Conservation (phyloP, 305 asterid species). For the Fraxinus dipetala region DNA sequence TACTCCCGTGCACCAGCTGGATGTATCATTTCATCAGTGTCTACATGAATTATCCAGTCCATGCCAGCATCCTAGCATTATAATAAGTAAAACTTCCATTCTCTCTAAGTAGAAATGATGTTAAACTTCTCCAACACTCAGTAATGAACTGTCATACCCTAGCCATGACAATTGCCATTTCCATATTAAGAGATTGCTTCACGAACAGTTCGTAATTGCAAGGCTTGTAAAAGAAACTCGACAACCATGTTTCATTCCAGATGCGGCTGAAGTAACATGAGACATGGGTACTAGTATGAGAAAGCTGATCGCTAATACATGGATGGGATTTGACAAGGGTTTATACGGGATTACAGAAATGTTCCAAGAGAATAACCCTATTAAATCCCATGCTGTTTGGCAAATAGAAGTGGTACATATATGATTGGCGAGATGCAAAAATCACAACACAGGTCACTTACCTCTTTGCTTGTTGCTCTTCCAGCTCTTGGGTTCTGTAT, state of each 20-base stretch:
- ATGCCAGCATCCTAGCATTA: constrained; percentile 41
- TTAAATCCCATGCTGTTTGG: neutral
- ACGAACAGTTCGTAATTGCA: constrained; percentile 60
- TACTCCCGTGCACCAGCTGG: constrained; percentile 42
- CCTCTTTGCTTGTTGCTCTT: constrained; percentile 56
- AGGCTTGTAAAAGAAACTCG: constrained; percentile 55
- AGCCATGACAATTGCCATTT: constrained; percentile 54
- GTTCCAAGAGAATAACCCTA: neutral
- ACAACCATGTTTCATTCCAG: constrained; percentile 62
- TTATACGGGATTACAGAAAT: neutral
- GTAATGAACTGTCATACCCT: constrained; percentile 34
- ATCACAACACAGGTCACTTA: constrained; percentile 4
- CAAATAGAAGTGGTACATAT: neutral
- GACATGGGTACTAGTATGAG: neutral
- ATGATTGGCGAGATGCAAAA: neutral
- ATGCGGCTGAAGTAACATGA: constrained; percentile 40
- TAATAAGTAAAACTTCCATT: neutral
- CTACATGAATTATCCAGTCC: constrained; percentile 54
- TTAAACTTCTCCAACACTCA: neutral
- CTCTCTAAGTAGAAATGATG: neutral
- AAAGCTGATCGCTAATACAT: neutral
- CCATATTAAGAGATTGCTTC: constrained; percentile 59
- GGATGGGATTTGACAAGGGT: neutral
- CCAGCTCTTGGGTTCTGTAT: constrained; percentile 50
- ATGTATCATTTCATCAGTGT: constrained; percentile 46